Evolutionary conservation across 2,329 filamentous ascomycete species (phyloP).

Genomic region (Sporothrix pseudoabietina): DNA sequence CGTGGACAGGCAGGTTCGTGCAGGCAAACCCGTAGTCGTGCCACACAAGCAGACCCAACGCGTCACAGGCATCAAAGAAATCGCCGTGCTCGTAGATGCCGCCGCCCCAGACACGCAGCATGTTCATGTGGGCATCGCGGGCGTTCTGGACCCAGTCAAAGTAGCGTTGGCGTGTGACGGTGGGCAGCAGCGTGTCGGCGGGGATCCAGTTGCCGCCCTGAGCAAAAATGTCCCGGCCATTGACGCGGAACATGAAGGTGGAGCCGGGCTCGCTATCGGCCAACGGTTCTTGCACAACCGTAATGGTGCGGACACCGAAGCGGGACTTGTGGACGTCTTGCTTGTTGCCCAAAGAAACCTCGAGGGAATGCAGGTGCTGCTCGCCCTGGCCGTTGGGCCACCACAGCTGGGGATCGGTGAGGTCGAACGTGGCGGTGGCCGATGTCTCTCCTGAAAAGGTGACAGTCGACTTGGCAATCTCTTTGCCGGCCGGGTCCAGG

Average conservation of each 20-base stretch:
- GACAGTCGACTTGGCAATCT: neutral
- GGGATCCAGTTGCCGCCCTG: constrained; percentile 87
- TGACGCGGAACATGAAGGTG: constrained; percentile 77
- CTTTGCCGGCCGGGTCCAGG: neutral
- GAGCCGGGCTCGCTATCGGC: constrained; percentile 64
- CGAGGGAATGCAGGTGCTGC: constrained; percentile 71
- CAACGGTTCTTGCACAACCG: constrained; percentile 56
- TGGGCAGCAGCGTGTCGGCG: constrained; percentile 75
- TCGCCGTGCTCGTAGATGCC: constrained; percentile 70
- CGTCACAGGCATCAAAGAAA: constrained; percentile 73
- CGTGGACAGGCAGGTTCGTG: constrained; percentile 67
- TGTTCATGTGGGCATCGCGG: constrained; percentile 75
- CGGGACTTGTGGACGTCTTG: constrained; percentile 57
- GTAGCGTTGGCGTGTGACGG: constrained; percentile 67
- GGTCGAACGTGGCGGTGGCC: constrained; percentile 46
- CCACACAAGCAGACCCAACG: constrained; percentile 70
- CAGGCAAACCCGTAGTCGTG: constrained; percentile 75
- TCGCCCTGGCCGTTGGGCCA: constrained; percentile 75
- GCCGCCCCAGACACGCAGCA: constrained; percentile 79
- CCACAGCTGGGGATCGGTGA: constrained; percentile 69
- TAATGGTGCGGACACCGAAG: constrained; percentile 67
- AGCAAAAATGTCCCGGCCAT: constrained; percentile 74
- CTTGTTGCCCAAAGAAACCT: constrained; percentile 54
- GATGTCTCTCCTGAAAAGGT: neutral
- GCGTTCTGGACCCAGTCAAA: constrained; percentile 74